phyloP scores from a whole-genome alignment of 257 asterid species.

The Osmanthus fragrans region DNA sequence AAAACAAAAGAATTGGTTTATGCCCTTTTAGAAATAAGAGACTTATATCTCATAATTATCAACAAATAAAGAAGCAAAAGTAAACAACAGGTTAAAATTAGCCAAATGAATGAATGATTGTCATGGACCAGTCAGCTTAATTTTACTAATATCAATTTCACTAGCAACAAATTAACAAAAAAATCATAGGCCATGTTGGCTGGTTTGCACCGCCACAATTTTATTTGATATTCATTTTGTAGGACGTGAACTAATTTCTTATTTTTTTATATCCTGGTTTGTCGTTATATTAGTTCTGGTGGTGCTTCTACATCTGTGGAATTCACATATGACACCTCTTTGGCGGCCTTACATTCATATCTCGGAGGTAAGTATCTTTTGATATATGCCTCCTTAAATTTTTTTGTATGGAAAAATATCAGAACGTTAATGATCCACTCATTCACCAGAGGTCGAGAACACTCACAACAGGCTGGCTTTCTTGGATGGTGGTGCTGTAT shows the following conservation, averaged over 20 bases:
- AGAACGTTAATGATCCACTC: constrained; percentile 20
- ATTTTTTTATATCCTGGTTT: constrained; percentile 21
- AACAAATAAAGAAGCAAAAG: not conserved
- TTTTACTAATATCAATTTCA: not conserved
- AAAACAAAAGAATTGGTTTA: not conserved
- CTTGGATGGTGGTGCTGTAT: constrained; percentile 83
- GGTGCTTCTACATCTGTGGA: constrained; percentile 73
- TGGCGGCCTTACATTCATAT: constrained; percentile 88
- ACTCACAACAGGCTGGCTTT: constrained; percentile 74
- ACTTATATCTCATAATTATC: not conserved
- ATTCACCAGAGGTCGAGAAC: constrained; percentile 76
- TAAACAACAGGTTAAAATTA: not conserved
- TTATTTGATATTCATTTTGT: not conserved
- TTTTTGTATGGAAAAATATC: constrained; percentile 20
- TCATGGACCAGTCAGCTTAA: not conserved
- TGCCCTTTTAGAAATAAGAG: not conserved
- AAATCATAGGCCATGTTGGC: not conserved
- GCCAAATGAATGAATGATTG: not conserved
- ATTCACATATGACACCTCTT: constrained; percentile 65
- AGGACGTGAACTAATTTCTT: constrained; percentile 12
- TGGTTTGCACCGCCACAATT: not conserved
- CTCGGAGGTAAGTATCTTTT: constrained; percentile 68
- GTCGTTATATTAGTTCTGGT: constrained; percentile 42
- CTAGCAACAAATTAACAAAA: not conserved
- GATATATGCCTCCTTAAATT: not conserved